Evolutionary conservation across 768 basidiomycete genomes (phyloP).

Genomic region (Cystofilobasidium ferigula): DNA sequence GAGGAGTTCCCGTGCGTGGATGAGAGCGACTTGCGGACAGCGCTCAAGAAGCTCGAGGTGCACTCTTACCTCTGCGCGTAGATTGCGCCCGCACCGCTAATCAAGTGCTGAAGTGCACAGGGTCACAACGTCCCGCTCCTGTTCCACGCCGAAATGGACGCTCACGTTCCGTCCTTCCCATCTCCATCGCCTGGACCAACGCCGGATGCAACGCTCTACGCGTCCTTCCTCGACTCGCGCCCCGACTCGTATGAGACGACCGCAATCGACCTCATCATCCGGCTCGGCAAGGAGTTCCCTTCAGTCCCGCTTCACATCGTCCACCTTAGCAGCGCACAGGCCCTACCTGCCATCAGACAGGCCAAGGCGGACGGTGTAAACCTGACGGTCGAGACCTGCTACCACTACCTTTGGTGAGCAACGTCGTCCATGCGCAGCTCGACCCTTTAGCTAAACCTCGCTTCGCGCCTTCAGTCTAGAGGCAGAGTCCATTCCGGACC

Average conservation of each 20-base stretch:
- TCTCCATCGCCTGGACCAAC: constrained; percentile 26
- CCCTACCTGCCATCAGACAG: constrained; percentile 61
- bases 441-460: neutral
- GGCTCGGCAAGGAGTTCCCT: constrained; percentile 54
- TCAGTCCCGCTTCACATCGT: constrained; percentile 66
- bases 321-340: constrained; percentile 76
- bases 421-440: neutral
- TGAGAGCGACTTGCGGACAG: constrained; percentile 53
- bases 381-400: constrained; percentile 91
- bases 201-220: constrained; percentile 52
- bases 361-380: constrained; percentile 54
- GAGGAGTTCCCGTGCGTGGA: constrained; percentile 87
- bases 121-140: constrained; percentile 58
- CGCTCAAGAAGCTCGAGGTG: constrained; percentile 70
- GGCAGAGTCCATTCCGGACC: constrained; percentile 57
- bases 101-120: too few species aligned
- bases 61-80: too few species aligned
- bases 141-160: constrained; percentile 78
- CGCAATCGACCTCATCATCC: constrained; percentile 67
- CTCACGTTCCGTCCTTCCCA: constrained; percentile 13
- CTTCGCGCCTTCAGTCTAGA: constrained; percentile 40
- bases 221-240: constrained; percentile 74
- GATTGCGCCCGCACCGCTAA: too few species aligned
- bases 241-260: constrained; percentile 67
- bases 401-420: constrained; percentile 68